Conservation (phyloP, 176 grass and related monocot species). For the Hordeum vulgare region DNA sequence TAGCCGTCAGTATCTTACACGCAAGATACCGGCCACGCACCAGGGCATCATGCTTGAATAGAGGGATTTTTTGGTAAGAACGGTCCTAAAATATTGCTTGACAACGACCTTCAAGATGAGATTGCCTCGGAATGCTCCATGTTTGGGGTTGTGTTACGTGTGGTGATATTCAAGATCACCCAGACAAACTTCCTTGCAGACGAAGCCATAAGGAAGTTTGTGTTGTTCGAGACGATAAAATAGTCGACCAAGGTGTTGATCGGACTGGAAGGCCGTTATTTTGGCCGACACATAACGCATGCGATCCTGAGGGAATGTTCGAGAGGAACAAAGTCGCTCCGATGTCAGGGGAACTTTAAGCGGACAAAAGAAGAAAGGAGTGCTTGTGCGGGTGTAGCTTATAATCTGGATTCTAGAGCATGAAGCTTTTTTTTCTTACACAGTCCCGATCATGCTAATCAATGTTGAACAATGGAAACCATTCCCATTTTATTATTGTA, state of each 20-base stretch:
- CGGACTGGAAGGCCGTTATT: constrained; percentile 72
- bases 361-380: background rate
- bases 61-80: too few relatives aligned
- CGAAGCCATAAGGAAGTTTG: constrained; percentile 85
- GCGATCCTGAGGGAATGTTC: constrained; percentile 69
- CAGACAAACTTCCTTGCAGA: constrained; percentile 51
- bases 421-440: background rate
- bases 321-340: constrained; percentile 74
- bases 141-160: constrained; percentile 56
- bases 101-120: constrained; percentile 86
- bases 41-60: too few relatives aligned
- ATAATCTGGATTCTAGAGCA: background rate
- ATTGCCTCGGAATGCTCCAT: constrained; percentile 72
- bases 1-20: too few relatives aligned
- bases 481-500: constrained; percentile 25
- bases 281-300: constrained; percentile 59
- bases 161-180: constrained; percentile 94
- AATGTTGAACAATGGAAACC: background rate
- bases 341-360: constrained; percentile 36
- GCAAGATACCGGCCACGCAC: too few relatives aligned
- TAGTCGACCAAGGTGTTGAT: constrained; percentile 68
- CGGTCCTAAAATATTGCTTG: background rate
- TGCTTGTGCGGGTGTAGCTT: background rate
- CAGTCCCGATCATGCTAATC: background rate
- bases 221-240: constrained; percentile 68